A percentile compares a stretch with the other conserved stretches of the same genome.
Conservation (phyloP, 2,329 filamentous ascomycete genomes). For the Aspergillus arachidicola region DNA sequence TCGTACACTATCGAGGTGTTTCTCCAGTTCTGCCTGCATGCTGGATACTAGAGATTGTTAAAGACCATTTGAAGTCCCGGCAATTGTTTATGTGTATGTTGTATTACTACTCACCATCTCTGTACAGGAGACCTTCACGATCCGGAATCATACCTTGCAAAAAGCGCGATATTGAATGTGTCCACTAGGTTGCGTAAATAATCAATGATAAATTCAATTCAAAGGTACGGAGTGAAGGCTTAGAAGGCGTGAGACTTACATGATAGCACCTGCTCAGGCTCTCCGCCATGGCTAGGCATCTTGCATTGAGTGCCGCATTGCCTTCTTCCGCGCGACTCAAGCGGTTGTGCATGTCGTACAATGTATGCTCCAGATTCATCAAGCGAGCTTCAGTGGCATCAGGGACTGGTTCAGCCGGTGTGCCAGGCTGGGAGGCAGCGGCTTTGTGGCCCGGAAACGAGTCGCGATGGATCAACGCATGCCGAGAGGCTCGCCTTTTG, state of each 20-base stretch:
- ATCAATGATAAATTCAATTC: background rate
- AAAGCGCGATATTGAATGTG: constrained; percentile 78
- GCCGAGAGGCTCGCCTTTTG: constrained; percentile 88
- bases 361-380: constrained; percentile 73
- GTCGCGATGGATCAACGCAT: constrained; percentile 90
- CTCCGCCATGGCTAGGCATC: constrained; percentile 80
- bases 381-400: constrained; percentile 79
- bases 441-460: constrained; percentile 79
- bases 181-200: constrained; percentile 60
- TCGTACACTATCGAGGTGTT: constrained; percentile 62
- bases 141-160: constrained; percentile 74
- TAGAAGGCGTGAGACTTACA: constrained; percentile 43
- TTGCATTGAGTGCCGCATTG: constrained; percentile 75
- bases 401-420: constrained; percentile 79
- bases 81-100: background rate
- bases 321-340: constrained; percentile 82
- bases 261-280: constrained; percentile 73
- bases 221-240: too few relatives aligned
- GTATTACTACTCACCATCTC: constrained; percentile 67
- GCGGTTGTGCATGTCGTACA: constrained; percentile 77
- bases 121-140: constrained; percentile 74
- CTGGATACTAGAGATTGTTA: constrained; percentile 47
- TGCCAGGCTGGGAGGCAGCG: constrained; percentile 74
- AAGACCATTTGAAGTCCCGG: constrained; percentile 3
- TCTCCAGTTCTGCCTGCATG: constrained; percentile 65